Conservation (phyloP, 352 stramenopile species). For the Globisporangium echinulatum region DNA sequence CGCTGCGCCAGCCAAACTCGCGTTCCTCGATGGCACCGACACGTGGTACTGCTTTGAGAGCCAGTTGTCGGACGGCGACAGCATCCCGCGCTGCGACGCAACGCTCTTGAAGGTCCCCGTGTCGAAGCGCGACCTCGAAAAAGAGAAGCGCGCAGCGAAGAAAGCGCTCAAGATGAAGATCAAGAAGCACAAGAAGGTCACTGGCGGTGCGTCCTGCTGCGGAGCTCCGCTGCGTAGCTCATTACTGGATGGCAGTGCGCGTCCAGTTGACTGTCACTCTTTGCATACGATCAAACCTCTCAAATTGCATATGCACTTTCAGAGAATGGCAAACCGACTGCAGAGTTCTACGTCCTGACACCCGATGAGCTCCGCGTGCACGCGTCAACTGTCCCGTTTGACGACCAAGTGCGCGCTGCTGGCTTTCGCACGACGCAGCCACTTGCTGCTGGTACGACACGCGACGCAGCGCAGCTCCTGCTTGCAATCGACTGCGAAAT, state of each 20-base stretch:
- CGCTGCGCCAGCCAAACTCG: conserved; percentile 2
- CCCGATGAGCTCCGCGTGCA: conserved; percentile 51
- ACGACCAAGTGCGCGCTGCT: conserved; percentile 22
- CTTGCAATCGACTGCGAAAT: conserved; percentile 86
- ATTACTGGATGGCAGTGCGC: too few species aligned
- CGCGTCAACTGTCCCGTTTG: conserved; percentile 47
- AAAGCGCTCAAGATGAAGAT: conserved; percentile 85
- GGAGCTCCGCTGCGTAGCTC: too few species aligned
- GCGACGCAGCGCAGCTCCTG: conserved; percentile 36
- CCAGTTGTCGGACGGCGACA: conserved; percentile 64
- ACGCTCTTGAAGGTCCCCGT: conserved; percentile 63
- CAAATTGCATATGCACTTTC: background rate
- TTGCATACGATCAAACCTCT: background rate
- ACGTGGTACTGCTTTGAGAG: conserved; percentile 37
- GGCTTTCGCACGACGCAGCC: conserved; percentile 41
- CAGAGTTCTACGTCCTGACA: conserved; percentile 76
- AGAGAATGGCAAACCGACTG: conserved; percentile 41
- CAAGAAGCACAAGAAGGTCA: conserved; percentile 82
- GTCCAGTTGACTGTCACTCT: too few species aligned
- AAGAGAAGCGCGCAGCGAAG: conserved; percentile 66
- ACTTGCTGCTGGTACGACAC: conserved; percentile 23
- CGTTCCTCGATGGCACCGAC: conserved; percentile 31
- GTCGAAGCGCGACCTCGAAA: conserved; percentile 70
- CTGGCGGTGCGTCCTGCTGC: conserved; percentile 22
- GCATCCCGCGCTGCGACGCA: conserved; percentile 68